phyloP scores from a whole-genome alignment of 345 rosid species.

The Hevea brasiliensis region DNA sequence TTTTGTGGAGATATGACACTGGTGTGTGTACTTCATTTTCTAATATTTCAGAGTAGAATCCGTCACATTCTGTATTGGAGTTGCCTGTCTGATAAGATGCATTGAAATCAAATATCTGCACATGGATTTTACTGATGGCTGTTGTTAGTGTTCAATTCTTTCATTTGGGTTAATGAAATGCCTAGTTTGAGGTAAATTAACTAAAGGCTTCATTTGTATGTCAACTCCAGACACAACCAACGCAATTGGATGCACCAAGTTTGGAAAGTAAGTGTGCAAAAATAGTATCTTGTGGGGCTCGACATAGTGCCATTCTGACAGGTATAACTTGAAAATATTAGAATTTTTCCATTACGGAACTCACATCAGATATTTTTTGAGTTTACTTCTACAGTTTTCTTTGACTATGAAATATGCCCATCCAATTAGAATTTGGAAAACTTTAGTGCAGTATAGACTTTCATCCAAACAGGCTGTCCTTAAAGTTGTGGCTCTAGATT shows the following conservation, averaged over 20 bases:
- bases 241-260: constrained; percentile 57
- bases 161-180: background rate
- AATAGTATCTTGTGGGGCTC: constrained; percentile 74
- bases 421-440: too few relatives aligned
- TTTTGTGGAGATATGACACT: too few relatives aligned
- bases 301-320: constrained; percentile 67
- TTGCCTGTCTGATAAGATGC: background rate
- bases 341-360: background rate
- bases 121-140: background rate
- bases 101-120: background rate
- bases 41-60: background rate
- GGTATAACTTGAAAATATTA: constrained; percentile 38
- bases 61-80: background rate
- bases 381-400: background rate
- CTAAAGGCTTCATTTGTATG: background rate
- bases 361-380: background rate
- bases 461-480: background rate
- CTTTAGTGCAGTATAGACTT: background rate
- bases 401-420: background rate
- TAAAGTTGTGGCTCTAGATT: background rate
- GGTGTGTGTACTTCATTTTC: background rate
- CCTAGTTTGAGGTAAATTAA: background rate
- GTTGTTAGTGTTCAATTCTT: background rate
- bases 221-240: constrained; percentile 53
- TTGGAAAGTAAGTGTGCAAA: constrained; percentile 53